These are phyloP conservation scores for Flaveria floridana DNA, from an alignment of 140 eudicot species.

Conservation along the genomic window DNA sequence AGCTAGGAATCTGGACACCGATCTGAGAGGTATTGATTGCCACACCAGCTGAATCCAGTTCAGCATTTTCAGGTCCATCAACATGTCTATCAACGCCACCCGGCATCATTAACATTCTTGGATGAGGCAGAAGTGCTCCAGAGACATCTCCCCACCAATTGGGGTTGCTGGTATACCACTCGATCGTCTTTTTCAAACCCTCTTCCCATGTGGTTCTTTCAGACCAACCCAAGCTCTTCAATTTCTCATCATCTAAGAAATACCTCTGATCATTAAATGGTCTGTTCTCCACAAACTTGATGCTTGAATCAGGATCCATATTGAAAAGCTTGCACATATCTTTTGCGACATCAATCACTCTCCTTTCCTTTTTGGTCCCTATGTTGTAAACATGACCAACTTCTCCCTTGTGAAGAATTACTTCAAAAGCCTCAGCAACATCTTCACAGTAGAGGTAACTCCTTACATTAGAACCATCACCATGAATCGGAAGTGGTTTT, in stretches of 20 bases:
- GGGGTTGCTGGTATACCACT: conserved; percentile 81
- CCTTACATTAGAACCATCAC: conserved; percentile 90
- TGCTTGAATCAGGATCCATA: conserved; percentile 59
- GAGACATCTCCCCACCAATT: conserved; percentile 99
- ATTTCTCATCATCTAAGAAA: conserved; percentile 73
- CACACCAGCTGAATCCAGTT: conserved; percentile 32
- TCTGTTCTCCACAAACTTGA: conserved; percentile 81
- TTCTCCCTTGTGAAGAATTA: conserved; percentile 86
- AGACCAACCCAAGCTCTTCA: conserved; percentile 78
- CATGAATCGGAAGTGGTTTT: conserved; percentile 78
- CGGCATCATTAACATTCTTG: conserved; percentile 96
- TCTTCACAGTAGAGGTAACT: conserved; percentile 90
- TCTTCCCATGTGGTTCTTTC: conserved; percentile 87
- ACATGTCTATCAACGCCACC: conserved; percentile 65
- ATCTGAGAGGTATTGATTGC: conserved; percentile 38
- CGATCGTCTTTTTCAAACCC: conserved; percentile 79
- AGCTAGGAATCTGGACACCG: conserved; percentile 34
- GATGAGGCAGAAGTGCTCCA: conserved; percentile 95
- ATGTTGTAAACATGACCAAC: conserved; percentile 95
- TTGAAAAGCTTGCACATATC: conserved; percentile 67
- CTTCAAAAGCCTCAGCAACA: conserved; percentile 91
- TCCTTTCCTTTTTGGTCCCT: conserved; percentile 75
- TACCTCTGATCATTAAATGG: conserved; percentile 87
- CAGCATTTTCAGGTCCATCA: conserved; percentile 57
- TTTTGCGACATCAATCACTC: conserved; percentile 81